Evolutionary conservation across 352 stramenopile genomes (phyloP).

Genomic region (Pseudoperonospora humuli): DNA sequence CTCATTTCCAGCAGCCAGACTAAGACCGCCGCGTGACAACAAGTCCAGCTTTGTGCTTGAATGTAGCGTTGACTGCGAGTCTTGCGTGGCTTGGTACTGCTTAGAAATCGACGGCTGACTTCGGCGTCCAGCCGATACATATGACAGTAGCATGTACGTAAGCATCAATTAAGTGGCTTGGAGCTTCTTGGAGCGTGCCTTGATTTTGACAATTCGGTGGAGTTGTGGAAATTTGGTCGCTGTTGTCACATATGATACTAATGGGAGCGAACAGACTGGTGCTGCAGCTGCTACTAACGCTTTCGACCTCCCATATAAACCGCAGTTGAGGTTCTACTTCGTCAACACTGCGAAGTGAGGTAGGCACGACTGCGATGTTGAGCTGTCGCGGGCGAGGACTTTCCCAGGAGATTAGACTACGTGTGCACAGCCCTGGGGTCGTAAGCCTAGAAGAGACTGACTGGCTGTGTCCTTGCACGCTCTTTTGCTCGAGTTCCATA

Average conservation of each 20-base stretch:
- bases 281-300: background rate
- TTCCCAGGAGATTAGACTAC: constrained; percentile 18
- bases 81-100: background rate
- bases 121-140: constrained; percentile 2
- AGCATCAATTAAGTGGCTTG: constrained; percentile 15
- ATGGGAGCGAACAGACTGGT: background rate
- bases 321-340: constrained; percentile 1
- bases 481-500: constrained; percentile 19
- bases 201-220: constrained; percentile 17
- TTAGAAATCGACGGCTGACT: constrained; percentile 3
- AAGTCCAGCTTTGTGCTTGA: constrained; percentile 18
- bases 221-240: background rate
- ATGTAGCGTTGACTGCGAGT: constrained; percentile 10
- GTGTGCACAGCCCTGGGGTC: constrained; percentile 6
- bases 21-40: constrained; percentile 16
- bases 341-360: constrained; percentile 20
- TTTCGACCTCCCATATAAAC: too few species aligned
- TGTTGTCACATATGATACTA: background rate
- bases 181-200: constrained; percentile 7
- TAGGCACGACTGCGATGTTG: constrained; percentile 20
- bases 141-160: constrained; percentile 7
- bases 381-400: constrained; percentile 23
- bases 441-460: constrained; percentile 21
- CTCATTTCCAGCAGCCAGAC: constrained; percentile 9
- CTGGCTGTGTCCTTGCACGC: constrained; percentile 18